These are phyloP conservation scores for Oleoguttula mirabilis DNA, from an alignment of 495 filamentous ascomycete species.

Conservation along the genomic window DNA sequence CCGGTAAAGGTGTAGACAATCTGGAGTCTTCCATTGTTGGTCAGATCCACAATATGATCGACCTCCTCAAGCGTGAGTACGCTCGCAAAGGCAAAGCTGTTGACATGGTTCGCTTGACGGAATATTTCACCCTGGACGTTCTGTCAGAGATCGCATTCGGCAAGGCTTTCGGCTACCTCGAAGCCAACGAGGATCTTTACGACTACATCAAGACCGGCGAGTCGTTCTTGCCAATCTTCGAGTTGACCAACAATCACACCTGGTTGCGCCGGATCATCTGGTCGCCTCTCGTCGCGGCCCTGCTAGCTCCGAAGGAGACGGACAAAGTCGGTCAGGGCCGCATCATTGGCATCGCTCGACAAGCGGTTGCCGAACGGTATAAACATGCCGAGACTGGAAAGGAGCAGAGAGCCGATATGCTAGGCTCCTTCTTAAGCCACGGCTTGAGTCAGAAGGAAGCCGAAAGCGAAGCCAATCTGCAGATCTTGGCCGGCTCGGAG, in stretches of 20 bases:
- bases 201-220: constrained; percentile 34
- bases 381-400: not conserved
- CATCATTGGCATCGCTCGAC: constrained; percentile 21
- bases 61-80: constrained; percentile 28
- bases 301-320: constrained; percentile 24
- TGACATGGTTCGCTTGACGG: constrained; percentile 32
- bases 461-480: constrained; percentile 31
- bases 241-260: constrained; percentile 18
- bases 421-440: constrained; percentile 36
- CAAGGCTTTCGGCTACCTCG: constrained; percentile 32
- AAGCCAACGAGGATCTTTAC: constrained; percentile 37
- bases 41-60: constrained; percentile 17
- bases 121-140: constrained; percentile 38
- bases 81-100: constrained; percentile 27
- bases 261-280: constrained; percentile 21
- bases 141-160: constrained; percentile 36
- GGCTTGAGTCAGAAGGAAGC: constrained; percentile 31
- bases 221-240: constrained; percentile 20
- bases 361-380: constrained; percentile 10
- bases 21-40: constrained; percentile 24
- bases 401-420: constrained; percentile 25
- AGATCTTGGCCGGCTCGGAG: constrained; percentile 23
- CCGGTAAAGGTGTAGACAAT: constrained; percentile 22
- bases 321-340: constrained; percentile 29
- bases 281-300: constrained; percentile 16